phyloP scores from a whole-genome alignment of 768 basidiomycete species.

The Lactifluus piperatus region DNA sequence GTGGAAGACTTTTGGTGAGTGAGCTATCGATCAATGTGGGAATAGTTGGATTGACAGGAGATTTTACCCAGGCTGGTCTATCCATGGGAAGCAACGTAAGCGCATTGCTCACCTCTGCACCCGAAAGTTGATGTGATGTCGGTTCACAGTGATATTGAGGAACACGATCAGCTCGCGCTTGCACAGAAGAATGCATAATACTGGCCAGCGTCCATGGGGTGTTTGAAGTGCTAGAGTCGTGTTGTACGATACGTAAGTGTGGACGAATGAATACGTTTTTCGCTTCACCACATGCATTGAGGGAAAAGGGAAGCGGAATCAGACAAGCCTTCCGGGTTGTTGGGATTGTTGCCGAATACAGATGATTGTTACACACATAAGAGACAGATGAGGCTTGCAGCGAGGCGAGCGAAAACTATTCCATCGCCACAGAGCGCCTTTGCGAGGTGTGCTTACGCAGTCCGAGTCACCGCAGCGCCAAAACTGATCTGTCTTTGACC shows the following conservation, averaged over 20 bases:
- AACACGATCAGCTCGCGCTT: constrained; percentile 57
- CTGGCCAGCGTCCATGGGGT: background rate
- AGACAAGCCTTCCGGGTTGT: background rate
- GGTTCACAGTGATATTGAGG: constrained; percentile 56
- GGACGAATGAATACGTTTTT: background rate
- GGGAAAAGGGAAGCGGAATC: background rate
- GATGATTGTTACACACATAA: background rate
- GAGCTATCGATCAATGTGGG: constrained; percentile 7
- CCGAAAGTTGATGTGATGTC: constrained; percentile 9
- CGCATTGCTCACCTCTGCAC: constrained; percentile 7
- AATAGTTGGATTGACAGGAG: constrained; percentile 1
- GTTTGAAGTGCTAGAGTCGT: background rate
- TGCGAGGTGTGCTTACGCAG: background rate
- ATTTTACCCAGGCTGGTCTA: constrained; percentile 58
- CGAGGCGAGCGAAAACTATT: background rate
- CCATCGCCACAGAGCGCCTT: background rate
- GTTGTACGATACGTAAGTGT: background rate
- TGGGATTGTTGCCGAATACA: background rate
- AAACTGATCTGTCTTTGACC: background rate
- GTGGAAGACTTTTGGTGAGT: constrained; percentile 64
- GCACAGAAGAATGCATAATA: constrained; percentile 11
- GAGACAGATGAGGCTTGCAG: background rate
- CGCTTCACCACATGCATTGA: background rate
- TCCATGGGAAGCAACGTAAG: constrained; percentile 75
- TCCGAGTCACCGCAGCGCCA: background rate